Conservation (phyloP, 1,284 basidiomycete species). For the Stygiomarasmius scandens region DNA sequence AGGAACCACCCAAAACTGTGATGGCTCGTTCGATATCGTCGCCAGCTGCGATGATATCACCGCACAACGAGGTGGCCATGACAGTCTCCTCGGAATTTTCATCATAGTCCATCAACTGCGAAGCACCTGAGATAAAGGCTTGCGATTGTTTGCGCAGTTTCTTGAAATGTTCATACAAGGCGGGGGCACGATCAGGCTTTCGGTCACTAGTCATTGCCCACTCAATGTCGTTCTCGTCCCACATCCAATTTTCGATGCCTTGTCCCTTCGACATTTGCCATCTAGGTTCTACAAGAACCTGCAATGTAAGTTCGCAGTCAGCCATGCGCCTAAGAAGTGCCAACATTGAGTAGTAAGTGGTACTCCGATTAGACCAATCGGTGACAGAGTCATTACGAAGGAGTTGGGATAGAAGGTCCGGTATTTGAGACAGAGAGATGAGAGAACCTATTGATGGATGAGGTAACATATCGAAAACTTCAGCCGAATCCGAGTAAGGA, state of each 20-base stretch:
- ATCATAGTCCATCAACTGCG: conserved; percentile 37
- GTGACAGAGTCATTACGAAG: conserved; percentile 57
- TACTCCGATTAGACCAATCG: conserved; percentile 51
- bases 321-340: conserved; percentile 49
- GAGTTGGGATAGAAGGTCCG: conserved; percentile 46
- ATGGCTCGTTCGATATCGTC: conserved; percentile 54
- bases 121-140: conserved; percentile 50
- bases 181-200: conserved; percentile 34
- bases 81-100: conserved; percentile 44
- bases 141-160: conserved; percentile 55
- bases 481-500: conserved; percentile 44
- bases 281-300: conserved; percentile 43
- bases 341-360: conserved; percentile 52
- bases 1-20: conserved; percentile 33
- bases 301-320: conserved; percentile 53
- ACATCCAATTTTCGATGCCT: conserved; percentile 53
- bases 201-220: conserved; percentile 23
- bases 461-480: conserved; percentile 52
- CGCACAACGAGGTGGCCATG: conserved; percentile 50
- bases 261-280: conserved; percentile 41
- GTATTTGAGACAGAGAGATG: conserved; percentile 47
- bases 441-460: conserved; percentile 44
- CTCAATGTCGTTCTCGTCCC: conserved; percentile 35
- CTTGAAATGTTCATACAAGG: conserved; percentile 54
- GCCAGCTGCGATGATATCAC: conserved; percentile 51